These are phyloP conservation scores for Naganishia onofrii DNA, from an alignment of 768 basidiomycete species.

Conservation along the genomic window DNA sequence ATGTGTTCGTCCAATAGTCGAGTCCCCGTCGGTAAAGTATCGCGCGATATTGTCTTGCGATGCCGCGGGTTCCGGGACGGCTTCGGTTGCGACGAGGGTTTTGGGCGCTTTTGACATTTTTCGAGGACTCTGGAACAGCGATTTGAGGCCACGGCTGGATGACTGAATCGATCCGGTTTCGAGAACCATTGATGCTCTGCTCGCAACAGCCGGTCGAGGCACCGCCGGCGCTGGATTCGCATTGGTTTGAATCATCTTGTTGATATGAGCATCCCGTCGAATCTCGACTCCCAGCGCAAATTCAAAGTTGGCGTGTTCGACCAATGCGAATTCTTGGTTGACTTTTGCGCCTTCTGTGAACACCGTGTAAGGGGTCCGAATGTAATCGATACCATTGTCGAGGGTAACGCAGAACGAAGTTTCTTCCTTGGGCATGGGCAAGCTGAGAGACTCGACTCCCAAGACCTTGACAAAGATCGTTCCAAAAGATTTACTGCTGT, in stretches of 20 bases:
- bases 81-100: not conserved
- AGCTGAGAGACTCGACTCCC: conserved; percentile 66
- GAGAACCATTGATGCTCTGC: conserved; percentile 36
- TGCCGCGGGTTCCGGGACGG: not conserved
- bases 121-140: conserved; percentile 54
- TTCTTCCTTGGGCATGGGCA: conserved; percentile 74
- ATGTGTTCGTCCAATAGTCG: conserved; percentile 76
- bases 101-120: conserved; percentile 51
- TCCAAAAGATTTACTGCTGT: conserved; percentile 71
- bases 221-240: conserved; percentile 57
- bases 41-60: conserved; percentile 41
- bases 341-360: conserved; percentile 47
- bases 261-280: conserved; percentile 78
- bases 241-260: conserved; percentile 65
- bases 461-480: conserved; percentile 94
- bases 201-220: conserved; percentile 38
- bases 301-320: conserved; percentile 79
- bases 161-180: conserved; percentile 59
- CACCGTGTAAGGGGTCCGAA: conserved; percentile 66
- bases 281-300: conserved; percentile 88
- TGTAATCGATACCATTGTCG: conserved; percentile 95
- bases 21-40: conserved; percentile 43
- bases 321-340: conserved; percentile 53
- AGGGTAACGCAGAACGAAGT: conserved; percentile 79
- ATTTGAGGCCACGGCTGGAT: conserved; percentile 51